phyloP scores from a whole-genome alignment of 148 eudicot species.

The Rhododendron mucronatum region DNA sequence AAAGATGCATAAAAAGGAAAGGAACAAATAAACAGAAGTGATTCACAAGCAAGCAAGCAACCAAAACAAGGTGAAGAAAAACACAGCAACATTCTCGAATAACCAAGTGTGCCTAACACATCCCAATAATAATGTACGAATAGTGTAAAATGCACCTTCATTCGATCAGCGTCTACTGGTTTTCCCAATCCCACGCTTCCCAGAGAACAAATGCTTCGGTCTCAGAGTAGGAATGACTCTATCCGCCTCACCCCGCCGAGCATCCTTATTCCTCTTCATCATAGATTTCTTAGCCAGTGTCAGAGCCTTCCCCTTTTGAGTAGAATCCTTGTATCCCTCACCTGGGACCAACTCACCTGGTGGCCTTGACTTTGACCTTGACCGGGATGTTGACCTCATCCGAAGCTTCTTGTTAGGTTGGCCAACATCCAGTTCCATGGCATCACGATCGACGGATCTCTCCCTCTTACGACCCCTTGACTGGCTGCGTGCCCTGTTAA shows the following conservation, averaged over 20 bases:
- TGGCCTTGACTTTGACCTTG: constrained; percentile 46
- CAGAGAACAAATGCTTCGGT: constrained; percentile 60
- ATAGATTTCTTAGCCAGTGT: constrained; percentile 39
- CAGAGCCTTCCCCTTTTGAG: constrained; percentile 70
- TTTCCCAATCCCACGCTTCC: constrained; percentile 74
- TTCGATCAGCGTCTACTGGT: constrained; percentile 60
- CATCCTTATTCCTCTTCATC: constrained; percentile 68
- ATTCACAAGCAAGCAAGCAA: background rate
- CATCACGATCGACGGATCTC: constrained; percentile 62
- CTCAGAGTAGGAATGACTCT: constrained; percentile 62
- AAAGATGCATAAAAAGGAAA: background rate
- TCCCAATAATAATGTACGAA: background rate
- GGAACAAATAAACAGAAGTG: background rate
- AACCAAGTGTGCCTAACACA: background rate
- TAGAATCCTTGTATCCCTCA: constrained; percentile 65
- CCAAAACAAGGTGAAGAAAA: background rate
- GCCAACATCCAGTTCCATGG: constrained; percentile 62
- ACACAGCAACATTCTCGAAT: background rate
- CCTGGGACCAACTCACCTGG: constrained; percentile 67
- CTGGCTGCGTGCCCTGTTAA: constrained; percentile 61
- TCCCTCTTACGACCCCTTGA: constrained; percentile 91
- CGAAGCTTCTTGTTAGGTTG: constrained; percentile 61
- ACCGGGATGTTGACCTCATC: constrained; percentile 46
- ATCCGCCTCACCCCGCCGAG: constrained; percentile 70
- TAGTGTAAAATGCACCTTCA: constrained; percentile 22